Evolutionary conservation across 1,139 yeast genomes (phyloP), one percentile per base, ranked within the genome.

Genomic region (Hemisphaericaspora subhashii): DNA sequence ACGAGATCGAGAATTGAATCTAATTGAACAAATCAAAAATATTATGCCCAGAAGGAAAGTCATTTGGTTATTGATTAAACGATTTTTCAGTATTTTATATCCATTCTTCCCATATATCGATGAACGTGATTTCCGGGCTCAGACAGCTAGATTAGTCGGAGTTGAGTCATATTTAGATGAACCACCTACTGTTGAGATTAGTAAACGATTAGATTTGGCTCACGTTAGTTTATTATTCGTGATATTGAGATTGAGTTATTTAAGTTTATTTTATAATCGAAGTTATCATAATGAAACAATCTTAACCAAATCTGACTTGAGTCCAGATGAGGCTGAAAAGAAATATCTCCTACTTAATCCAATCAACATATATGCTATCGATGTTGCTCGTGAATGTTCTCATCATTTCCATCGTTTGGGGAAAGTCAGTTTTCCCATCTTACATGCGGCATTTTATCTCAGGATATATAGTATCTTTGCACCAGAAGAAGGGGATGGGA

Each of bases 401-500:
- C 52, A 52, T 21, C 58, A 57, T 36, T 60, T 64, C 36, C 60
- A 60, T 34, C 44, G 57, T 15, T 43, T 52, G 12, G 52, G 58
- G 21, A 52, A 58, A 40, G 52, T 57, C 25, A 54, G 52, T 33
- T 42, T 64, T 30, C 53, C 57, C 0, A 55, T 62, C 1, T 54
- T 65, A 21, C 69, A 63, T 38, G 54, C 59, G 30, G 66, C 71
- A 3, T 43, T 77, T 8, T 56, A 66, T 44, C 62, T 76, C 57
- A 58, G 77, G 26, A 56, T 74, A 12, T 77, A 77, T 44, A 69
- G 70, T 26, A 54, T 58, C 14, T 60, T 52, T 36, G 77, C 80
- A 0, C 81, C 81, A 0, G 81, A 76, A 45, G 79, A 74, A 46
- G 78, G 79, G 13, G 73, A 70, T 45, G 73, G 69, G 2, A 56